Evolutionary conservation across 306 rosid genomes (phyloP).

Genomic region (Vicia sativa): DNA sequence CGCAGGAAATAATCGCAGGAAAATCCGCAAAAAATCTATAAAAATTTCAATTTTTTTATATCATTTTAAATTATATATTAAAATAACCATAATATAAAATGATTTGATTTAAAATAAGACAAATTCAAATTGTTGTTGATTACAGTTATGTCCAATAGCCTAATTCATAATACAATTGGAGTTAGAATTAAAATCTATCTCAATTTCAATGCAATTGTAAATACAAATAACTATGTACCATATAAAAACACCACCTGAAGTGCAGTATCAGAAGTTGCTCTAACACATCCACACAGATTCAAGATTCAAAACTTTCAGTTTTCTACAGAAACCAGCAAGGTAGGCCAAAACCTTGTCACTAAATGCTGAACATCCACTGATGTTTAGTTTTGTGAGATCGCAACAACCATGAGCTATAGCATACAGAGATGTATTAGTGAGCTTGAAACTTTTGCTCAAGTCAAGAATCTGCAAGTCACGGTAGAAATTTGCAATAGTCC

Average conservation of each 20-base stretch:
- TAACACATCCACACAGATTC: conserved; percentile 90
- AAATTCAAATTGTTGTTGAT: conserved; percentile 74
- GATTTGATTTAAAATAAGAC: no score
- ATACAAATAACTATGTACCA: not conserved
- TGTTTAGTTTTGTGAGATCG: conserved; percentile 69
- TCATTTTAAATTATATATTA: no score
- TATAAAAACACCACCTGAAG: conserved; percentile 61
- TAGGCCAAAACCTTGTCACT: conserved; percentile 77
- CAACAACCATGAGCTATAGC: conserved; percentile 77
- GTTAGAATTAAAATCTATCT: conserved; percentile 27
- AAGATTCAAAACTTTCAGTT: conserved; percentile 65
- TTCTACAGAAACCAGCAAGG: conserved; percentile 71
- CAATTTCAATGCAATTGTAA: conserved; percentile 1
- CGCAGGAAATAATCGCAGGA: no score
- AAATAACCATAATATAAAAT: no score
- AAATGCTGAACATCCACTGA: conserved; percentile 85
- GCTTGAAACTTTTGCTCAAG: conserved; percentile 96
- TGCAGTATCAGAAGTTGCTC: conserved; percentile 78
- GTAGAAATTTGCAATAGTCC: conserved; percentile 69
- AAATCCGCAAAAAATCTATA: no score
- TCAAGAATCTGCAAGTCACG: conserved; percentile 86
- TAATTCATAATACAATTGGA: conserved; percentile 39
- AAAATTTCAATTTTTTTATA: no score
- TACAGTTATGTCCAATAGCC: conserved; percentile 85
- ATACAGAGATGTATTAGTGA: conserved; percentile 67